These are phyloP conservation scores for Ophiocordyceps sinensis DNA, from an alignment of 2,329 filamentous ascomycete genomes.

Conservation along the genomic window DNA sequence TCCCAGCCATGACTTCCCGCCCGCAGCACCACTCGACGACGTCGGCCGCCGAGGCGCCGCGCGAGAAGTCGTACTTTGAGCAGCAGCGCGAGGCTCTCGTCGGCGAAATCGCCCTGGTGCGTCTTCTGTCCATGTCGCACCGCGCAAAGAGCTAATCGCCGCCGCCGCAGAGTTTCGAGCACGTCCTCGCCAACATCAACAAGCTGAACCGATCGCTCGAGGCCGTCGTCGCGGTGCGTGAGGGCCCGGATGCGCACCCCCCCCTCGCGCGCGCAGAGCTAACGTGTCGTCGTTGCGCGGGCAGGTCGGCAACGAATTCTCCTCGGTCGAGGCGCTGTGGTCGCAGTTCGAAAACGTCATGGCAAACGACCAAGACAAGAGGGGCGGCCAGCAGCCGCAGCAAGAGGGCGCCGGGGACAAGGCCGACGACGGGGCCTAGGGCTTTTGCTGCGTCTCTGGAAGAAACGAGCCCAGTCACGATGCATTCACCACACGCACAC, in stretches of 20 bases:
- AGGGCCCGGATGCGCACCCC: not conserved
- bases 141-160: not conserved
- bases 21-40: constrained; percentile 7
- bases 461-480: not conserved
- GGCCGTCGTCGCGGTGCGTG: constrained; percentile 67
- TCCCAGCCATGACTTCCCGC: constrained; percentile 16
- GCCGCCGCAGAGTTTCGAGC: constrained; percentile 52
- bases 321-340: constrained; percentile 94
- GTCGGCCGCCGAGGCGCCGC: constrained; percentile 12
- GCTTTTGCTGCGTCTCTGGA: not conserved
- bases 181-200: constrained; percentile 91
- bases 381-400: constrained; percentile 9
- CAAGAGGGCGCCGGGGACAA: constrained; percentile 11
- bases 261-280: not conserved
- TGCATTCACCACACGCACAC: not conserved
- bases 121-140: not conserved
- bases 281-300: not conserved
- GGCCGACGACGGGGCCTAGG: constrained; percentile 3
- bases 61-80: constrained; percentile 53
- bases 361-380: constrained; percentile 46
- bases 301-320: constrained; percentile 88
- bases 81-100: constrained; percentile 60
- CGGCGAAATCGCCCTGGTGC: constrained; percentile 57
- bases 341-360: constrained; percentile 95
- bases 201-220: constrained; percentile 86